Evolutionary conservation across 2,329 filamentous ascomycete genomes (phyloP), one percentile per base, ranked within the genome.

Genomic region (Colletotrichum sp.): DNA sequence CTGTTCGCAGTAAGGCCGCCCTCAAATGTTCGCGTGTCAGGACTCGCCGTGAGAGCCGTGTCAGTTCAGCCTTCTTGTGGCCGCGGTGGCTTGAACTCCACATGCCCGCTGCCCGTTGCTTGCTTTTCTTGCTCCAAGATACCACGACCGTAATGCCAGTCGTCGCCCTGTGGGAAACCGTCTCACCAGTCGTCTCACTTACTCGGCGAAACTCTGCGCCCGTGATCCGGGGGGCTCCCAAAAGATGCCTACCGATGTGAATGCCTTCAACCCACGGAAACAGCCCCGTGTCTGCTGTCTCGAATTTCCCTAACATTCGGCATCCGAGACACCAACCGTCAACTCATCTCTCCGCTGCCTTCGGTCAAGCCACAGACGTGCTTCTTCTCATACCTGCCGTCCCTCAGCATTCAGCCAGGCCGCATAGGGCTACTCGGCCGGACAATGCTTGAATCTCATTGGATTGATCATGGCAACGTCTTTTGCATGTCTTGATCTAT

Each of bases 401-500:
- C 38, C 43, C 15, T 75, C 56, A 73, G 70, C 69, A 52, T 73
- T 75, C 75, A 78, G 78, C 78, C 76, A 72, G 76, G 58, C 75
- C 72, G 73, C 71, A 55, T 65, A 76, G 36, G 73, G 75, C 66
- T 71, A 32, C 9, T 34, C 65, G 43, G 26, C 38, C 34, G 55
- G n/a, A 68, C 60, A 34, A 18, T n/a, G 18, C 36, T 58, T 30
- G 8, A 34, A n/a, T 18, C 38, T 38, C 48, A 65, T 61, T 60
- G 66, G 61, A 64, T 70, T 71, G 56, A 61, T 67, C 68, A 60
- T 78, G 69, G 62, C 30, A 48, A 68, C 43, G 62, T 74, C 71
- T 66, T 64, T 34, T 71, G 66, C 79, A 79, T 77, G 75, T 79
- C 76, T 79, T 77, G 77, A 78, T 81, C 79, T 80, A 81, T 80